Evolutionary conservation across 371 early-diverging fungal species (phyloP), one percentile per base, ranked within the genome.

Genomic region (Entomophthora muscae): DNA sequence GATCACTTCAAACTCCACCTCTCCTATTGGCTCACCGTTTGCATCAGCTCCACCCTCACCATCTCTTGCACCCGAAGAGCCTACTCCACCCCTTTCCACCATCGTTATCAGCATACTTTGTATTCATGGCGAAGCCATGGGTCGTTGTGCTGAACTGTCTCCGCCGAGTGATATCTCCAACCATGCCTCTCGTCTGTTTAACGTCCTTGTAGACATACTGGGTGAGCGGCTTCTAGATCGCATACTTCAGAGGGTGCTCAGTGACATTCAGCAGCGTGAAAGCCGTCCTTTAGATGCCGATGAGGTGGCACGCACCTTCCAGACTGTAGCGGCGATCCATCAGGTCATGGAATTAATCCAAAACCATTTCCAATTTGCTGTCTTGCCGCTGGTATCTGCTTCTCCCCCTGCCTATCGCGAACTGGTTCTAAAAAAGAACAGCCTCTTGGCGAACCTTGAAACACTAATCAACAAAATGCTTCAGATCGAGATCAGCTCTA

Each of bases 401-500:
- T 79, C 88, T 3, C 90, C 90, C 7, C 82, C 90, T 17, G 77
- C 85, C 1, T 90, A 95, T 64, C 83, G 94, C 33, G 91, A 92
- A 31, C 74, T 86, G 0, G 84, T 95, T 0, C 71, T 79, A 7
- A 74, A 77, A 53, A 95, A 95, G 72, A 97, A 95, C 71, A 82
- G 77, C 42, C 83, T 92, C 61, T 85, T 94, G 79, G 72, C 85
- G 24, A 75, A 72, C 1, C 69, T 93, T 17, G 95, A 96, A 72
- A 66, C 71, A 42, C 84, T 82, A 64, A 76, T 89, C 24, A 93
- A 93, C 69, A 66, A 71, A 0, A 74, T 93, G 23, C 71, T 90
- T 27, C 88, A 89, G 67, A 89, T 83, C 72, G 81, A 84, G 63
- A 75, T 91, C 30, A 32, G 52, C 74, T 75, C 70, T 26, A 73